Evolutionary conservation across 2,329 filamentous ascomycete genomes (phyloP).

Genomic region (Colletotrichum sublineola): DNA sequence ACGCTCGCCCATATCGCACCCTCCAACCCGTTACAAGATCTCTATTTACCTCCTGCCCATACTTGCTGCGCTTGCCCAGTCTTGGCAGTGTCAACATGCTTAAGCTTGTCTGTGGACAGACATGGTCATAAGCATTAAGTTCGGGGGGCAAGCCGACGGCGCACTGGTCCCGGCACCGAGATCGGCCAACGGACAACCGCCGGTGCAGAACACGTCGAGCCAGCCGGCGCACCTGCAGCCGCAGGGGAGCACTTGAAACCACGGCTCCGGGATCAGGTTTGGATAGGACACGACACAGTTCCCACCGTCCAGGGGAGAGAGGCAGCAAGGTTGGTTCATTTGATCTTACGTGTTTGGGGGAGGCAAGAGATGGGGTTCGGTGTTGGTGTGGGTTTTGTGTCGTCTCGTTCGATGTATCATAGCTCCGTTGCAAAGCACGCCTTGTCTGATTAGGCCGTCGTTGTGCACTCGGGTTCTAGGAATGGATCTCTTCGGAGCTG

Average conservation of each 20-base stretch:
- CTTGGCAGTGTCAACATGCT: too few species aligned
- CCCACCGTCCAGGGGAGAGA: constrained; percentile 19
- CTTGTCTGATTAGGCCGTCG: neutral
- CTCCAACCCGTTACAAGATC: too few species aligned
- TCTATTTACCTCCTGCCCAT: too few species aligned
- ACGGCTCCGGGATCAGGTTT: constrained; percentile 69
- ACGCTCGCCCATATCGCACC: too few species aligned
- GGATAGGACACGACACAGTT: constrained; percentile 49
- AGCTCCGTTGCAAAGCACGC: constrained; percentile 15
- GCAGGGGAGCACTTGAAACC: constrained; percentile 68
- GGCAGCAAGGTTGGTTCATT: neutral
- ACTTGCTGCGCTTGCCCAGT: too few species aligned
- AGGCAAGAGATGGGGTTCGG: constrained; percentile 14
- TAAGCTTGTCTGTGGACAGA: too few species aligned
- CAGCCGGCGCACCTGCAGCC: constrained; percentile 46
- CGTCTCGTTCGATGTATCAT: constrained; percentile 30
- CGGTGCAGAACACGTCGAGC: constrained; percentile 30
- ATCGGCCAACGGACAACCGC: constrained; percentile 44
- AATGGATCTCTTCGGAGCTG: too few species aligned
- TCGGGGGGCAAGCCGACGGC: constrained; percentile 63
- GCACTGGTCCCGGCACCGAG: constrained; percentile 41
- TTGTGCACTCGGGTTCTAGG: too few species aligned
- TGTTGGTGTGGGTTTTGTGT: constrained; percentile 23
- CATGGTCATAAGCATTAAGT: constrained; percentile 77
- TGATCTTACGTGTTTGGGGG: neutral